These are phyloP conservation scores for Apiosordaria backusii DNA, from an alignment of 495 filamentous ascomycete species.

Conservation along the genomic window DNA sequence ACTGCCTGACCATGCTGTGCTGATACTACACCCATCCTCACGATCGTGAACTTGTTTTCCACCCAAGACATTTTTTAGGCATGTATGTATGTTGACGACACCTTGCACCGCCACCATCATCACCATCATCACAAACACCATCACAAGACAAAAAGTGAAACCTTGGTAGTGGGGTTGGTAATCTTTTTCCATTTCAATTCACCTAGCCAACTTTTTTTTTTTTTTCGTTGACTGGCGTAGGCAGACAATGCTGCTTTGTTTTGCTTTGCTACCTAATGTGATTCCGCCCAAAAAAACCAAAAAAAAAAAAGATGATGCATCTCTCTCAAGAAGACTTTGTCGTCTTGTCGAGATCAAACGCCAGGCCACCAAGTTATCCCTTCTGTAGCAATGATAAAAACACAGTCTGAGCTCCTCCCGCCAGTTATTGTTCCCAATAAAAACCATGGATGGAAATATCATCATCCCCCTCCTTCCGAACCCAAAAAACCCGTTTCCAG, in stretches of 20 bases:
- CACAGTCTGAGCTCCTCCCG: background rate
- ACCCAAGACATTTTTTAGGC: background rate
- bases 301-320: background rate
- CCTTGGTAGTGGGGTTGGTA: background rate
- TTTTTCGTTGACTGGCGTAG: background rate
- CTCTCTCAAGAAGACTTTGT: background rate
- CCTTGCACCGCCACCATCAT: too few species aligned
- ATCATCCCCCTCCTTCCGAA: background rate
- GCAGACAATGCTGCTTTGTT: background rate
- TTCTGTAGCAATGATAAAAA: background rate
- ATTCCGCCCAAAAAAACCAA: background rate
- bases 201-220: background rate
- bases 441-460: background rate
- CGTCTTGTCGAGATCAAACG: background rate
- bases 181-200: background rate
- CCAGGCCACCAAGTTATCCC: background rate
- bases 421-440: background rate
- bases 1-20: background rate
- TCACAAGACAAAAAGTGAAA: background rate
- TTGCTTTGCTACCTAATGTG: background rate
- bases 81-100: background rate
- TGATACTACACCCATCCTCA: background rate
- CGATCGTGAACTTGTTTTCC: background rate
- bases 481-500: background rate
- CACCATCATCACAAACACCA: too few species aligned